Evolutionary conservation across 108 stramenopile genomes (phyloP).

Genomic region (Cyclotella baltica): DNA sequence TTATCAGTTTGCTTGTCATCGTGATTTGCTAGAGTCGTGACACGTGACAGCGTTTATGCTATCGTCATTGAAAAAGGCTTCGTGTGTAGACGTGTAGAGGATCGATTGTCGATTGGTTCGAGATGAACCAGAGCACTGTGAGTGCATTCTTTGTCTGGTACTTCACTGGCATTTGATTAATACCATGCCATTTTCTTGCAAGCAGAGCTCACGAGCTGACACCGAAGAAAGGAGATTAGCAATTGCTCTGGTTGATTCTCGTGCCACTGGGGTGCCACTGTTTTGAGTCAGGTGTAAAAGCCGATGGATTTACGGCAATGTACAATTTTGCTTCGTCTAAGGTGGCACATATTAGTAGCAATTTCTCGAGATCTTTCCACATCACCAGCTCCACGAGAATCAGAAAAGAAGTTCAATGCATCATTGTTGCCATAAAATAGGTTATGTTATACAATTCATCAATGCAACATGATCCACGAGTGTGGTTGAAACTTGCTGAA

Average conservation of each 20-base stretch:
- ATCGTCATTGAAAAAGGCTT: constrained; percentile 62
- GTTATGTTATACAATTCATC: constrained; percentile 47
- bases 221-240: constrained; percentile 61
- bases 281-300: constrained; percentile 64
- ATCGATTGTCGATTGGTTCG: constrained; percentile 77
- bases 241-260: constrained; percentile 72
- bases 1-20: constrained; percentile 51
- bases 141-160: constrained; percentile 70
- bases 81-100: constrained; percentile 63
- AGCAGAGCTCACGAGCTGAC: constrained; percentile 45
- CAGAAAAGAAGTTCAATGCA: constrained; percentile 37
- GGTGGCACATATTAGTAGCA: constrained; percentile 67
- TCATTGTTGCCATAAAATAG: constrained; percentile 69
- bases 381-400: constrained; percentile 26
- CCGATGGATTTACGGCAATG: constrained; percentile 60
- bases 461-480: constrained; percentile 34
- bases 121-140: constrained; percentile 70
- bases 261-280: constrained; percentile 57
- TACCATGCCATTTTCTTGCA: constrained; percentile 66
- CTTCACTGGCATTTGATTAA: constrained; percentile 61
- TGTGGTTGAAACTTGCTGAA: constrained; percentile 34
- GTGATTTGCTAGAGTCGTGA: constrained; percentile 49
- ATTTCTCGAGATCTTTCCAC: constrained; percentile 77
- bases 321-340: constrained; percentile 58
- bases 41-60: constrained; percentile 63